Evolutionary conservation across 75 land plant species (phyloP), one percentile per base, ranked within the genome.

Genomic region (Sequoiadendron giganteum): DNA sequence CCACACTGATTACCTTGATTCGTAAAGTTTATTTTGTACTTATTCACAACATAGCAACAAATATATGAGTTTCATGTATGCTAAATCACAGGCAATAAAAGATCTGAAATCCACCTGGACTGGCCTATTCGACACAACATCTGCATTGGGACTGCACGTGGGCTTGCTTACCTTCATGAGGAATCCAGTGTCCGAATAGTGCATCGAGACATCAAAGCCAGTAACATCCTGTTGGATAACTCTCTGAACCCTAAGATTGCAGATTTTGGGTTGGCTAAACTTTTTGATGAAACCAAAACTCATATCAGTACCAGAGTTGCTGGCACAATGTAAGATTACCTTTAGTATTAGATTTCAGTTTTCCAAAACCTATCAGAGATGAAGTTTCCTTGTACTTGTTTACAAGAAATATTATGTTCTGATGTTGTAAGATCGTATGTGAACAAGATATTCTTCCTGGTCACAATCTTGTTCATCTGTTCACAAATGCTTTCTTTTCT

Each of bases 301-400:
- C 99, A 97, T 89, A 93, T 95, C 36, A 97, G 96, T 84, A 97
- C 99, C 6, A 89, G 95, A 70, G 94, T 97, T 79, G 99, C 99
- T 1, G 99, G 99, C 6, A 97, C 99, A 85, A 89, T 95, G 97
- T 95, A 93, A 90, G 94, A 39, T 18, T 40, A 45, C 19, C 13
- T 56, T 36, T 36, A 49, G 11, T n/a, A 70, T 70, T 70, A 70
- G 32, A 9, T 70, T 70, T 70, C 75, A 70, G 32, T 68, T 68
- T 68, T 68, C 7, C 21, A 5, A 70, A 70, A 28, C 38, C 38
- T 36, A 15, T 5, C 9, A 70, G n/a, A 28, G 75, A 8, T 70
- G n/a, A 56, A 76, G 38, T 48, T 58, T 21, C 2, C 76, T 85
- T 47, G 16, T 32, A 55, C 19, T 83, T 0, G 3, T 65, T 56